A percentile compares a stretch with the other conserved stretches of the same genome.
phyloP scores from a whole-genome alignment of 345 rosid genomes.

The Syzygium jambos region DNA sequence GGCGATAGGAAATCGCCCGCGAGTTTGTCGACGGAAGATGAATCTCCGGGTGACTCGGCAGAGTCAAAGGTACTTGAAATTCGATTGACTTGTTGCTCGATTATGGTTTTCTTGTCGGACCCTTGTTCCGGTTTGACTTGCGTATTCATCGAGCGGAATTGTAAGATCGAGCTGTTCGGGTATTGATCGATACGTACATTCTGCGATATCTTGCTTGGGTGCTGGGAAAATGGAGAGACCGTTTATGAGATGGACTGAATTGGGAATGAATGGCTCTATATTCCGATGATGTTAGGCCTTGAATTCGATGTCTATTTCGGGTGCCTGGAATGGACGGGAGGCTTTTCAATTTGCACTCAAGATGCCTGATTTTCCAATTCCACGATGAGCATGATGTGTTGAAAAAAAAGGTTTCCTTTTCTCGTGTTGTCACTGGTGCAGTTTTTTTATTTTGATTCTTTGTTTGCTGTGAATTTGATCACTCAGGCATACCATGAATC shows the following conservation, averaged over 20 bases:
- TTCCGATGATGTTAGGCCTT: not conserved
- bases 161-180: not conserved
- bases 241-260: not conserved
- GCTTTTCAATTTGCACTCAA: not conserved
- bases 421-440: not conserved
- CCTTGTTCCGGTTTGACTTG: not conserved
- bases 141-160: not conserved
- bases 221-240: not conserved
- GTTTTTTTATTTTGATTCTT: not conserved
- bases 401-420: not conserved
- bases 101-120: not conserved
- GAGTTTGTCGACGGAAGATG: conserved; percentile 1
- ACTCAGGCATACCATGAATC: conserved; percentile 47
- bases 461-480: not conserved
- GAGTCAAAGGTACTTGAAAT: conserved; percentile 37
- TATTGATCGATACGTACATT: not conserved
- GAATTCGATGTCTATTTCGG: not conserved
- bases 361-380: not conserved
- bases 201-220: not conserved
- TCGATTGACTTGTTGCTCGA: not conserved
- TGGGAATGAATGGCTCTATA: not conserved
- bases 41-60: conserved; percentile 14
- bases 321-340: not conserved
- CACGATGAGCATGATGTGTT: not conserved
- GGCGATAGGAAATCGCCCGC: conserved; percentile 31